Percentiles rank a stretch among this genome's conserved stretches.
Conservation (phyloP, 1,284 basidiomycete genomes). For the Rugosomyces carneus region DNA sequence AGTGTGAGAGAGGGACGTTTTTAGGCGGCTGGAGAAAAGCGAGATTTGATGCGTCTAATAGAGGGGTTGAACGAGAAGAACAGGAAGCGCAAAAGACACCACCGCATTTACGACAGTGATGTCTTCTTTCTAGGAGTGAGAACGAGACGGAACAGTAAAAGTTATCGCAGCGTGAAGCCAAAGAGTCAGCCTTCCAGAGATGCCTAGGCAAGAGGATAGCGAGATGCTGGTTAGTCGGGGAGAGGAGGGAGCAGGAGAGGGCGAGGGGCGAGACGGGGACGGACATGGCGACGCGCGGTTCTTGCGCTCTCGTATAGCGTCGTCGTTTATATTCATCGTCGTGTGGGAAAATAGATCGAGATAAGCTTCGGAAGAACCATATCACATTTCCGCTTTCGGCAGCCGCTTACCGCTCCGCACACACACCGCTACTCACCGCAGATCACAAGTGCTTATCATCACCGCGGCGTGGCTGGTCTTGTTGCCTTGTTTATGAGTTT, state of each 20-base stretch:
- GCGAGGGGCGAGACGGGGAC: not conserved
- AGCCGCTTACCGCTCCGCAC: too few relatives aligned
- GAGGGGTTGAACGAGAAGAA: constrained; percentile 46
- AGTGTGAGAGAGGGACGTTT: constrained; percentile 48
- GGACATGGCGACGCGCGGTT: constrained; percentile 1
- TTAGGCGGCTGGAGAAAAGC: constrained; percentile 63
- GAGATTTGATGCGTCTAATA: constrained; percentile 65
- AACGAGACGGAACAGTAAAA: constrained; percentile 61
- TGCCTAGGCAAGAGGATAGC: constrained; percentile 62
- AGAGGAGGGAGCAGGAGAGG: constrained; percentile 1
- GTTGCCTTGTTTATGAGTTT: constrained; percentile 20
- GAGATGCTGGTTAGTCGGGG: constrained; percentile 61
- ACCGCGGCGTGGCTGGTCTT: constrained; percentile 17
- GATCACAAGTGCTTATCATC: too few relatives aligned
- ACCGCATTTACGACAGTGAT: constrained; percentile 80
- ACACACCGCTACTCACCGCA: too few relatives aligned
- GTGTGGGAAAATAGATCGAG: constrained; percentile 14
- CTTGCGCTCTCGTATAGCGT: too few relatives aligned
- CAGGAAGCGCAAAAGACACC: constrained; percentile 66
- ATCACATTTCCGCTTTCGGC: not conserved
- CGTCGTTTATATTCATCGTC: constrained; percentile 15
- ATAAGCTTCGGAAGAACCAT: constrained; percentile 16
- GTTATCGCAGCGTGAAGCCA: constrained; percentile 60
- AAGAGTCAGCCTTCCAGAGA: constrained; percentile 70
- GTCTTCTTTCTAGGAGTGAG: constrained; percentile 62